Evolutionary conservation across 495 filamentous ascomycete genomes (phyloP), one percentile per base, ranked within the genome.

Genomic region (Podospora bellae-mahoneyi): DNA sequence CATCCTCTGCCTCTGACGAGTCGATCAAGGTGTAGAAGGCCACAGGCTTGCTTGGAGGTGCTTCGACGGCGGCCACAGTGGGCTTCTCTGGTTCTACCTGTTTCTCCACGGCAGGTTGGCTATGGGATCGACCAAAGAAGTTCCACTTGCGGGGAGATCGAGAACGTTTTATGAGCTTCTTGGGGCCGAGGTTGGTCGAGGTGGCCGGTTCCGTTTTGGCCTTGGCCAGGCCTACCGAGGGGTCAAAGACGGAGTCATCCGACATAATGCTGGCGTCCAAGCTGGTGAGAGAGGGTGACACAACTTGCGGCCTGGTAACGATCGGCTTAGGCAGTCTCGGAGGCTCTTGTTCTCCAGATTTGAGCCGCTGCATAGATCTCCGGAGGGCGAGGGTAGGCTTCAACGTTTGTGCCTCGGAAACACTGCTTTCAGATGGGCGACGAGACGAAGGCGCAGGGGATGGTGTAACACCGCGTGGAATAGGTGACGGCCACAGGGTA

Each of bases 1-100:
- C 73, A 64, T 91, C 89, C 3, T 88, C 88, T 66, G 86, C 85
- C 69, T 94, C 91, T 2, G 85, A 87, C 32, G 86, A 82, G 69
- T 95, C 93, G 64, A 95, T 83, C 69, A 95, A 82, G 1, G 92
- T 91, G 77, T 97, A 97, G 73, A 96, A 93, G 2, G 93, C 89
- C 1, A 84, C 71, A 5, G 84, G 76, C 59, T 84, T 85, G 39
- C 69, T 72, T 64, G 73, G 75, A 26, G 77, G 75, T 18, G 79
- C 72, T 65, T 82, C 74, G 23, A 84, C 82, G 16, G 80, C 71
- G 2, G 82, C 78, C 2, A 81, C 71, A 26, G 83, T 78, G 39
- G 79, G 77, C 53, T 77, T 77, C 30, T 78, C 66, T 3, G 81
- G 74, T 15, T 82, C 74, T 20, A 70, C 65, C 68, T 80, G 77